These are phyloP conservation scores for Colletotrichum sp. DNA, from an alignment of 2,329 filamentous ascomycete genomes.

Conservation along the genomic window DNA sequence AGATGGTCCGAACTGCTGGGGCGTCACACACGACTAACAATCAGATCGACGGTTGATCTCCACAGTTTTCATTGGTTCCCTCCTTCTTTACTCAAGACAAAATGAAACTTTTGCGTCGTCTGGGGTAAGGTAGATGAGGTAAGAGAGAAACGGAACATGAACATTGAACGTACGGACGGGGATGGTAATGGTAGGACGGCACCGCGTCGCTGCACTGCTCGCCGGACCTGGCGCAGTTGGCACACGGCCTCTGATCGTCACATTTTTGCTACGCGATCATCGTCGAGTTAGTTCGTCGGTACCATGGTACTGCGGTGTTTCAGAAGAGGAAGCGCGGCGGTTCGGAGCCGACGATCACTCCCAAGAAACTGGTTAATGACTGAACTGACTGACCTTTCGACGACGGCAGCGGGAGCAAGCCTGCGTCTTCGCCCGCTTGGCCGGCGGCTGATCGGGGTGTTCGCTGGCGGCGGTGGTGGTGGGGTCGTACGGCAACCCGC, in stretches of 20 bases:
- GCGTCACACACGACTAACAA: background rate
- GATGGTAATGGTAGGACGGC: background rate
- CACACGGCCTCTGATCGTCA: conserved; percentile 26
- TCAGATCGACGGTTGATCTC: background rate
- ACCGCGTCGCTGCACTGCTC: conserved; percentile 19
- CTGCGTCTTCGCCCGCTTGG: background rate
- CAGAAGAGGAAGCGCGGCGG: background rate
- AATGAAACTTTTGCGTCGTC: background rate
- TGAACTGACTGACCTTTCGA: conserved; percentile 17
- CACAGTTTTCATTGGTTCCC: background rate
- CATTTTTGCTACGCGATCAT: conserved; percentile 22
- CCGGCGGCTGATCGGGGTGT: background rate
- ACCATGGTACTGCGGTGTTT: background rate
- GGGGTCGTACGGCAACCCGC: background rate
- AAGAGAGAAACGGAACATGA: background rate
- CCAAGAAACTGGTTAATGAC: background rate
- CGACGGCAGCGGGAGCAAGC: conserved; percentile 24
- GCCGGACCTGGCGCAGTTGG: conserved; percentile 28
- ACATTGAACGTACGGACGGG: background rate
- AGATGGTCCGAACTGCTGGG: conserved; percentile 24
- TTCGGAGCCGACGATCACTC: background rate
- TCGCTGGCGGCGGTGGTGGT: background rate
- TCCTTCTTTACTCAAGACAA: background rate
- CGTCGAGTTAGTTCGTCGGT: background rate
- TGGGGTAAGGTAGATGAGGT: background rate